Conservation (phyloP, 2,329 filamentous ascomycete species). For the Aspergillus tamarii region DNA sequence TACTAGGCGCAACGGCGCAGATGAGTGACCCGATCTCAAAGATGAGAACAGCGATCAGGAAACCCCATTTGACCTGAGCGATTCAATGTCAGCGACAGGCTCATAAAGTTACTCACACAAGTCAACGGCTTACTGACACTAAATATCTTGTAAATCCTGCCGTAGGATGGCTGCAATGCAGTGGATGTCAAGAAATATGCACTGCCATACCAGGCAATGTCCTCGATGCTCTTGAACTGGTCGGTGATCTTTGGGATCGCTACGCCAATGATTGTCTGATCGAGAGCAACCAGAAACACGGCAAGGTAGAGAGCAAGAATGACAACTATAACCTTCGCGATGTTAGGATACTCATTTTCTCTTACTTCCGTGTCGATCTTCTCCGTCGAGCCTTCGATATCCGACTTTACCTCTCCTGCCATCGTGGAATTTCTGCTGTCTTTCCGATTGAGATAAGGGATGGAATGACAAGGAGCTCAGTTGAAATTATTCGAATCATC, state of each 20-base stretch:
- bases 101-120: not conserved
- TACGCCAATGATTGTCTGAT: conserved; percentile 37
- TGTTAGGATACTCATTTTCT: conserved; percentile 21
- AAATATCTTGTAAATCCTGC: conserved; percentile 61
- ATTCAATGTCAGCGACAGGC: conserved; percentile 1
- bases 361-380: not conserved
- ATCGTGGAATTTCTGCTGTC: not conserved
- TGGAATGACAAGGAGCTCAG: not conserved
- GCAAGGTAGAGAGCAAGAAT: conserved; percentile 29
- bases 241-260: conserved; percentile 30
- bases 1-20: conserved; percentile 39
- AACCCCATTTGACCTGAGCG: conserved; percentile 39
- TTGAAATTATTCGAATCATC: not conserved
- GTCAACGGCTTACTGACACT: not conserved
- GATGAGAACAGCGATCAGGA: conserved; percentile 36
- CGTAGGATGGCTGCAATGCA: conserved; percentile 14
- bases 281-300: conserved; percentile 30
- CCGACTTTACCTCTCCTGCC: not conserved
- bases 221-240: conserved; percentile 41
- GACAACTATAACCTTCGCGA: conserved; percentile 18
- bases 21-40: conserved; percentile 46
- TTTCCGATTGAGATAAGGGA: not conserved
- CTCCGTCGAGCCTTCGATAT: not conserved
- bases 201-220: conserved; percentile 68
- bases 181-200: conserved; percentile 37